Evolutionary conservation across 805 yeast species (phyloP), one percentile per base, ranked within the genome.

Genomic region (Yarrowia deformans): DNA sequence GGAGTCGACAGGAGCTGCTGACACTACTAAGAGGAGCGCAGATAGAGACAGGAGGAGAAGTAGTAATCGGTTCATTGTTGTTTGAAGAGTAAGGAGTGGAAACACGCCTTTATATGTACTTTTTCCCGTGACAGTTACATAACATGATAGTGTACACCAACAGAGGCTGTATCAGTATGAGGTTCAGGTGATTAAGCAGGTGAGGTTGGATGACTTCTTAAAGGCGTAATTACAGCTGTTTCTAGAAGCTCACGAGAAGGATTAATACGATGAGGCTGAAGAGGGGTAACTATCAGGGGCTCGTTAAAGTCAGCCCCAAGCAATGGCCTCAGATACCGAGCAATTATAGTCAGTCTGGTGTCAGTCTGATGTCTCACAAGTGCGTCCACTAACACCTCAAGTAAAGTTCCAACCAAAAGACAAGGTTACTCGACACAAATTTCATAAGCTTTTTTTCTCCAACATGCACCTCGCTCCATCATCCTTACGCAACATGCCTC

Each of bases 121-220:
- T 23, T 23, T 23, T 23, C 29, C 4, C 2, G 29, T 23, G 29
- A 23, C 29, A 23, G n/a, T n/a, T n/a, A n/a, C n/a, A n/a, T n/a
- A n/a, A n/a, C n/a, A n/a, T n/a, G n/a, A n/a, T n/a, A n/a, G 29
- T 23, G 29, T 23, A 23, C 29, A 23, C 4, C 29, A 13, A 9
- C 56, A n/a, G 43, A 13, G 58, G 58, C 43, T 54, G 58, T 37
- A 6, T 37, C 58, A 35, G 4, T 12, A 35, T 35, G 58, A 54
- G 42, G 58, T 54, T 54, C 58, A 35, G 35, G 56, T 34, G 56
- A 42, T 52, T 52, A 13, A 8, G 9, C 14, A 12, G 35, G 56
- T 52, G 56, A 35, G 56, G 56, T 52, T 52, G n/a, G 10, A 52
- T 18, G 56, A 13, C 18, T 34, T n/a, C 12, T 19, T 9, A 34